A percentile compares a stretch with the other conserved stretches of the same genome.
These are phyloP conservation scores for Neurospora sp. DNA, from an alignment of 2,329 filamentous ascomycete genomes.

Conservation along the genomic window DNA sequence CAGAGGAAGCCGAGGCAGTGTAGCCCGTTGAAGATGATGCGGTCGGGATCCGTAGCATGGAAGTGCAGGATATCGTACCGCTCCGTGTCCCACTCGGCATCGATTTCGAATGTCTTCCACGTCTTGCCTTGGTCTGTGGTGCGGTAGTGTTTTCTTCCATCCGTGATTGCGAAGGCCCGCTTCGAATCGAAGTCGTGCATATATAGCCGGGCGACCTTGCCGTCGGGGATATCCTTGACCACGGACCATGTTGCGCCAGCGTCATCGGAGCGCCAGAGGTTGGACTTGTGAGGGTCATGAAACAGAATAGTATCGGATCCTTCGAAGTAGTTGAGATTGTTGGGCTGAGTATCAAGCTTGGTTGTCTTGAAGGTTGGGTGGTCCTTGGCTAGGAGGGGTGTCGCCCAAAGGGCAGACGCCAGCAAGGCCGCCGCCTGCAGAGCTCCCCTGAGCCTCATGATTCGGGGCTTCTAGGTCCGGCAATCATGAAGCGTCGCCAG, in stretches of 20 bases:
- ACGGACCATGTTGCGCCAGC: conserved; percentile 69
- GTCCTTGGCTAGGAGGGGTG: conserved; percentile 39
- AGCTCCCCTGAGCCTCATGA: conserved; percentile 44
- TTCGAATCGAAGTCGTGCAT: conserved; percentile 71
- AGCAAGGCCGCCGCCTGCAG: conserved; percentile 40
- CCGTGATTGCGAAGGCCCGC: conserved; percentile 71
- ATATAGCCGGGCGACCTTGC: conserved; percentile 50
- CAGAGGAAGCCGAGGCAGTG: conserved; percentile 56
- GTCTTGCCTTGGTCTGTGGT: conserved; percentile 74
- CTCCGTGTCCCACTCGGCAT: conserved; percentile 42
- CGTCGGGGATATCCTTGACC: conserved; percentile 54
- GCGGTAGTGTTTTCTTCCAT: conserved; percentile 62
- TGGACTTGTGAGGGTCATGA: conserved; percentile 52
- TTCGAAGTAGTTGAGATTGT: conserved; percentile 78
- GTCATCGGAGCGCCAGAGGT: conserved; percentile 69
- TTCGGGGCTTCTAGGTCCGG: conserved; percentile 25
- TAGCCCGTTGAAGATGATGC: conserved; percentile 75
- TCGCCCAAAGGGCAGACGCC: conserved; percentile 33
- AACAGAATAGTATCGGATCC: conserved; percentile 75
- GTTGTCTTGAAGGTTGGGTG: conserved; percentile 56
- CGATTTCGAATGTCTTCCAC: conserved; percentile 66
- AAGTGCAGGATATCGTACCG: conserved; percentile 53
- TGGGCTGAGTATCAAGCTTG: conserved; percentile 55
- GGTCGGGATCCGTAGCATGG: conserved; percentile 72
- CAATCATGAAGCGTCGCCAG: conserved; percentile 31